Evolutionary conservation across 2,329 filamentous ascomycete genomes (phyloP).

Genomic region (Colletotrichum melonis): DNA sequence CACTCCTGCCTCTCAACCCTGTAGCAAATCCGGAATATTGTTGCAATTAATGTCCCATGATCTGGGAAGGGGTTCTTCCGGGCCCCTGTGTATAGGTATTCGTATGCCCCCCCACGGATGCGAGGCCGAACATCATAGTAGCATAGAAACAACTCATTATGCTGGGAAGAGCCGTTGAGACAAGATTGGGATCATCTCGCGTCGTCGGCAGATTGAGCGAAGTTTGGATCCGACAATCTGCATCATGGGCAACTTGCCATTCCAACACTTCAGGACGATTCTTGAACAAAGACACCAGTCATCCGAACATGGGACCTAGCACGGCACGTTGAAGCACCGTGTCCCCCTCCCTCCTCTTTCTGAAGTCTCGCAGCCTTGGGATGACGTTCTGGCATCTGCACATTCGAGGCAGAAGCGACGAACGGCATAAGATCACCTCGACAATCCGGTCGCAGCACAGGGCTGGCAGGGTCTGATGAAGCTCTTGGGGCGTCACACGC

Average conservation of each 20-base stretch:
- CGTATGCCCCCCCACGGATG: slow-evolving; percentile 2
- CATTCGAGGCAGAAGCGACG: slow-evolving; percentile 32
- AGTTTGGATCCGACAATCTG: slow-evolving; percentile 28
- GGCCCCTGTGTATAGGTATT: neutral
- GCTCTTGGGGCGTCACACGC: slow-evolving; percentile 45
- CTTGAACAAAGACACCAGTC: slow-evolving; percentile 36
- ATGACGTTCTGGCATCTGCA: slow-evolving; percentile 34
- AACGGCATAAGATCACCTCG: slow-evolving; percentile 51
- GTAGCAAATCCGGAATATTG: slow-evolving; percentile 38
- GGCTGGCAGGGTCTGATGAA: slow-evolving; percentile 42
- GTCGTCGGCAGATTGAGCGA: slow-evolving; percentile 1
- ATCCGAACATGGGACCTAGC: slow-evolving; percentile 36
- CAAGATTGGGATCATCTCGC: slow-evolving; percentile 35
- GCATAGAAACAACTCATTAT: slow-evolving; percentile 13
- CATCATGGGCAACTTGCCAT: slow-evolving; percentile 18
- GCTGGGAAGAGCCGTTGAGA: slow-evolving; percentile 17
- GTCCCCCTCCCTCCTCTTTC: neutral
- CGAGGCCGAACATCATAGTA: neutral
- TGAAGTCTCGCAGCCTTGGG: slow-evolving; percentile 22
- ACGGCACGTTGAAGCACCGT: slow-evolving; percentile 28
- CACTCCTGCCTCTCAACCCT: slow-evolving; percentile 25
- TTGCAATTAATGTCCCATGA: slow-evolving; percentile 26
- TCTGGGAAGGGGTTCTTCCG: slow-evolving; percentile 9
- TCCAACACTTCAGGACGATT: slow-evolving; percentile 24
- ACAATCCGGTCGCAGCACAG: slow-evolving; percentile 58